phyloP scores from a whole-genome alignment of 2,329 filamentous ascomycete species.

The Alternaria novae-zelandiae region DNA sequence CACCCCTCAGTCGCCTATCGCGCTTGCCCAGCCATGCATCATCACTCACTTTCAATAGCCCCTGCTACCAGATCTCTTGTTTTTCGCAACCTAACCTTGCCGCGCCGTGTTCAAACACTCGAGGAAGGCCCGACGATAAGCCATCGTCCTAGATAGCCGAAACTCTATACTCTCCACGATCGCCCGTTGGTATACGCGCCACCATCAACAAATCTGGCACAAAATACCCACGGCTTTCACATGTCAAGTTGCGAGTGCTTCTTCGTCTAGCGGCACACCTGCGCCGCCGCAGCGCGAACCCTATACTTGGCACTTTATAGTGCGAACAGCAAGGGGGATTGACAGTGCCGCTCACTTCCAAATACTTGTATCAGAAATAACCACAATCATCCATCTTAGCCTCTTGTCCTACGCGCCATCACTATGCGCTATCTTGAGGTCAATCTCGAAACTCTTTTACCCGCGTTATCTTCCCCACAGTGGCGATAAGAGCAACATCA shows the following conservation, averaged over 20 bases:
- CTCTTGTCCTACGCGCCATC: neutral
- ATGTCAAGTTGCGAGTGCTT: neutral
- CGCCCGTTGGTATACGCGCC: neutral
- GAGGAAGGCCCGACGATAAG: conserved; percentile 1
- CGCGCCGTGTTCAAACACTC: neutral
- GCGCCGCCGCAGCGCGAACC: neutral
- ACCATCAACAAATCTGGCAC: neutral
- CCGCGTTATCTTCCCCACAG: neutral
- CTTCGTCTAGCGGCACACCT: neutral
- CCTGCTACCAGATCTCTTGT: neutral
- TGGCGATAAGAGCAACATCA: neutral
- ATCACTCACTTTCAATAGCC: neutral
- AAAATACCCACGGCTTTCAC: neutral
- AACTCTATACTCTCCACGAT: conserved; percentile 5
- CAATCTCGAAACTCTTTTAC: conserved; percentile 2
- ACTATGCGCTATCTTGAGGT: neutral
- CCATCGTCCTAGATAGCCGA: conserved; percentile 5
- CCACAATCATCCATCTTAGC: neutral
- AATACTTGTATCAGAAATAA: neutral
- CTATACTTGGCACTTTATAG: neutral
- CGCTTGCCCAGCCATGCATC: neutral
- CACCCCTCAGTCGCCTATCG: neutral
- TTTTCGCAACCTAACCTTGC: neutral
- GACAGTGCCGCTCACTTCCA: neutral
- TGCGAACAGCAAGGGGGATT: neutral